Evolutionary conservation across 140 eudicot species (phyloP).

Genomic region (Eryngium alpinum): DNA sequence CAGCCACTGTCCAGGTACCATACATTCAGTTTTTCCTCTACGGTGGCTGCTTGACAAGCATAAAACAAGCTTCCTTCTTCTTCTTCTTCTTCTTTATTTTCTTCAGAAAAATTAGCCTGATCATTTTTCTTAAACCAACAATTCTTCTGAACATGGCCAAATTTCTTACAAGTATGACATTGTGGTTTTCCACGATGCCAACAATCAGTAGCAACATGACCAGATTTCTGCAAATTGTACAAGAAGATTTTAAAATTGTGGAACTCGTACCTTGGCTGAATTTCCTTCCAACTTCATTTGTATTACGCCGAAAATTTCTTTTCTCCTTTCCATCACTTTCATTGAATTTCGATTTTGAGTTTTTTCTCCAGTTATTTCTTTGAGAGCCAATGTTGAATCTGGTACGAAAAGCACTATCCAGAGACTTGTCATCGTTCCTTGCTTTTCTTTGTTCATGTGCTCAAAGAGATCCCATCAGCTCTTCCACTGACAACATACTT

Average conservation of each 20-base stretch:
- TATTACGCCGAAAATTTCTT: background rate
- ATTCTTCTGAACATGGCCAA: background rate
- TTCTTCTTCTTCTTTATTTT: background rate
- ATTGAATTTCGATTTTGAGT: background rate
- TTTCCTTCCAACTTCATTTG: background rate
- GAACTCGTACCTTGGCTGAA: constrained; percentile 4
- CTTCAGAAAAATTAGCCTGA: background rate
- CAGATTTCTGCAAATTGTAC: background rate
- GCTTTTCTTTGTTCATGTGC: constrained; percentile 10
- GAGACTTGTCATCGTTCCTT: background rate
- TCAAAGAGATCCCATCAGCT: constrained; percentile 10
- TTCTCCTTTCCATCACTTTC: background rate
- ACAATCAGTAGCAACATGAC: background rate
- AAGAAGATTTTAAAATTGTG: background rate
- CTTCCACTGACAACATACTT: background rate
- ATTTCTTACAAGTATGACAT: background rate
- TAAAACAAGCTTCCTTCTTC: background rate
- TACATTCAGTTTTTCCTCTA: background rate
- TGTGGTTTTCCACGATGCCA: constrained; percentile 6
- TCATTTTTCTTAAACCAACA: background rate
- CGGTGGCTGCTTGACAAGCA: background rate
- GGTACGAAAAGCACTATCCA: constrained; percentile 6
- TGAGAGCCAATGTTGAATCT: background rate
- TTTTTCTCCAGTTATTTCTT: background rate
- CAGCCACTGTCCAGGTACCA: background rate